These are phyloP conservation scores for Solanum gracilifrons DNA, from an alignment of 257 asterid species.

Conservation along the genomic window DNA sequence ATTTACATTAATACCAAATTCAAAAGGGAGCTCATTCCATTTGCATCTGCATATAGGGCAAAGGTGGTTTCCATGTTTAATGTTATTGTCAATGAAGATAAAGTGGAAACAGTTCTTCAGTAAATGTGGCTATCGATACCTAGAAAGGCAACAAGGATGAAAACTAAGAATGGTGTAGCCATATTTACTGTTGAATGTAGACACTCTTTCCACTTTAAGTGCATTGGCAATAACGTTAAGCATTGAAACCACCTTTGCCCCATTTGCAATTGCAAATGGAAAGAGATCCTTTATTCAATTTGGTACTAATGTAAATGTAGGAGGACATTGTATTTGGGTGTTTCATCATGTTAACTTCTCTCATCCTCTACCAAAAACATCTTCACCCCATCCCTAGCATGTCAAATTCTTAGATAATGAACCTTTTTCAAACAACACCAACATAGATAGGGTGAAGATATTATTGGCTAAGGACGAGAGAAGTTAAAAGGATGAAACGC, in stretches of 20 bases:
- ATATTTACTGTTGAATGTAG: not conserved
- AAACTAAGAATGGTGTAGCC: too few species aligned
- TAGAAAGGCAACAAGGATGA: not conserved
- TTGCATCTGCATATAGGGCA: not conserved
- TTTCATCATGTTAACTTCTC: not conserved
- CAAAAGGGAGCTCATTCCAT: not conserved
- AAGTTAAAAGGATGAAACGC: not conserved
- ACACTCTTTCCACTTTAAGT: not conserved
- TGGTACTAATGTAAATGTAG: not conserved
- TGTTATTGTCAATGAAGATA: not conserved
- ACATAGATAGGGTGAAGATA: not conserved
- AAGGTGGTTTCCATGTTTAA: not conserved
- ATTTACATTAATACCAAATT: not conserved
- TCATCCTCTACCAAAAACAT: not conserved
- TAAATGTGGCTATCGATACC: too few species aligned
- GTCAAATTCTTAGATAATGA: not conserved
- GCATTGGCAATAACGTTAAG: too few species aligned
- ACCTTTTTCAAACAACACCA: not conserved
- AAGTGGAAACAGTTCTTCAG: not conserved
- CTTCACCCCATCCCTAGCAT: not conserved
- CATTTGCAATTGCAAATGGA: not conserved
- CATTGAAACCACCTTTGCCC: not conserved
- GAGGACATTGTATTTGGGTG: not conserved
- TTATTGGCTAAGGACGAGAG: not conserved
- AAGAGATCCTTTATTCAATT: not conserved